phyloP scores from a whole-genome alignment of 306 rosid species.

The Ormosia emarginata region DNA sequence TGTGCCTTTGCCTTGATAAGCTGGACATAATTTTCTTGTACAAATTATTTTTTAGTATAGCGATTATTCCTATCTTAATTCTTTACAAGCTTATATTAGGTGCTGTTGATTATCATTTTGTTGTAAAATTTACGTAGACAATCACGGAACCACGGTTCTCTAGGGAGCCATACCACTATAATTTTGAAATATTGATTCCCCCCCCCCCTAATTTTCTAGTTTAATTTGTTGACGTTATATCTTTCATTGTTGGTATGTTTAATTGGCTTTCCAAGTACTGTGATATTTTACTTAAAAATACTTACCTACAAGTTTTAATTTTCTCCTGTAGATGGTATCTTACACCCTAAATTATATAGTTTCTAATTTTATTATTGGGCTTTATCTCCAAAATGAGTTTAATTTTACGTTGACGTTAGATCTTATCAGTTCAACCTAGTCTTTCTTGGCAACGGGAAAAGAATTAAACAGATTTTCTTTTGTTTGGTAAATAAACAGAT shows the following conservation, averaged over 20 bases:
- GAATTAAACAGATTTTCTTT: no score
- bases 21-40: slow-evolving; percentile 19
- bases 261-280: neutral
- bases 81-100: neutral
- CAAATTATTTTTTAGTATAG: neutral
- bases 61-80: neutral
- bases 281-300: no score
- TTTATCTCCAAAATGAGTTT: no score
- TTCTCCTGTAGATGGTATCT: no score
- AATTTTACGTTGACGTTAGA: no score
- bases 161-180: neutral
- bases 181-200: neutral
- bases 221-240: neutral
- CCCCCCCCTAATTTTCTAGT: neutral
- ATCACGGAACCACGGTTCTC: neutral
- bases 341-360: no score
- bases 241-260: neutral
- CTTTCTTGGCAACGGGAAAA: no score
- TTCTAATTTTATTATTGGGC: no score
- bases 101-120: neutral
- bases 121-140: neutral
- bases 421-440: no score
- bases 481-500: no score
- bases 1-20: slow-evolving; percentile 69
- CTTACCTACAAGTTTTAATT: no score